Evolutionary conservation across 1,284 basidiomycete species (phyloP).

Genomic region (Dichomitus squalens): DNA sequence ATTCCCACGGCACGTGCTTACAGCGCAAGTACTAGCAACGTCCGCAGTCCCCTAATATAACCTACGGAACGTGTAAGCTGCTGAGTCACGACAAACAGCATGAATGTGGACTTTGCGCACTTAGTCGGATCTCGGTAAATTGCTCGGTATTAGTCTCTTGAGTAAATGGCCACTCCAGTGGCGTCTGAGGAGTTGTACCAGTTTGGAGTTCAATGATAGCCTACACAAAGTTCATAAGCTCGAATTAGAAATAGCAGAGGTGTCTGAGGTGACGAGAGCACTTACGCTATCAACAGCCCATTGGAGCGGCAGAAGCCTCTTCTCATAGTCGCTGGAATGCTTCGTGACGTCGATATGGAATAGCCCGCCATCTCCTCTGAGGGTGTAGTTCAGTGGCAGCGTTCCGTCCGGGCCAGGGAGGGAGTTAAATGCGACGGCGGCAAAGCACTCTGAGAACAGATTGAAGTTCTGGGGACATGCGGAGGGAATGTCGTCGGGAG

Average conservation of each 20-base stretch:
- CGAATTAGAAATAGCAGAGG: not conserved
- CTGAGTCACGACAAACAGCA: not conserved
- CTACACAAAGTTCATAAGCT: slow-evolving; percentile 35
- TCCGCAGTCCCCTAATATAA: slow-evolving; percentile 61
- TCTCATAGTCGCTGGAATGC: slow-evolving; percentile 72
- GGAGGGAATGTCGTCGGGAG: slow-evolving; percentile 50
- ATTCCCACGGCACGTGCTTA: slow-evolving; percentile 31
- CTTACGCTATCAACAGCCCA: slow-evolving; percentile 74
- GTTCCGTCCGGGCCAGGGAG: slow-evolving; percentile 46
- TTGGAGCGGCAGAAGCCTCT: slow-evolving; percentile 70
- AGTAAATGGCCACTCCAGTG: slow-evolving; percentile 74
- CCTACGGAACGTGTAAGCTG: slow-evolving; percentile 40
- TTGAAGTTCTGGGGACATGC: slow-evolving; percentile 78
- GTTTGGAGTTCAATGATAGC: slow-evolving; percentile 70
- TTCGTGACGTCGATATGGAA: slow-evolving; percentile 63
- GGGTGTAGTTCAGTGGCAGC: slow-evolving; percentile 65
- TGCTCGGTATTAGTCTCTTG: slow-evolving; percentile 68
- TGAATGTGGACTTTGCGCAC: slow-evolving; percentile 43
- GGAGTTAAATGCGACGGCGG: slow-evolving; percentile 65
- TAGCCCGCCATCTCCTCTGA: slow-evolving; percentile 68
- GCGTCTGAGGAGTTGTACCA: slow-evolving; percentile 50
- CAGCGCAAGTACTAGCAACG: slow-evolving; percentile 66
- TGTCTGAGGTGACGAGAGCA: slow-evolving; percentile 1
- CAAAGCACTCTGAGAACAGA: slow-evolving; percentile 69
- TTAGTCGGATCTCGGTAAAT: slow-evolving; percentile 52